Base-by-base conservation (phyloP, 2,329 filamentous ascomycete genomes). In the Paraphaeosphaeria minitans region DNA sequence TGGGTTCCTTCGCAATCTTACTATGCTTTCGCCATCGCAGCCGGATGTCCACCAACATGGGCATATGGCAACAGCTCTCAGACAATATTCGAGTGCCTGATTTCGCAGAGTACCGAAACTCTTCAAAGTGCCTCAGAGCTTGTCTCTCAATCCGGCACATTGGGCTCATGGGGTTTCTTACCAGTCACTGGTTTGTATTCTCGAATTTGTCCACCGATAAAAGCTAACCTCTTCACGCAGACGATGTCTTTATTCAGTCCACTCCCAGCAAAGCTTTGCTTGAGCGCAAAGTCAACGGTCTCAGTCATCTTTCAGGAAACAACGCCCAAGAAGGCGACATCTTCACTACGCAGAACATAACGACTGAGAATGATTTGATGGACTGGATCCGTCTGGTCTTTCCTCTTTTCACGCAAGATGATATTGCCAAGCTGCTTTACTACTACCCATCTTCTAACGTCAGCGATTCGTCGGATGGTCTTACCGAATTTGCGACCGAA, bases 241-340 rank as follows among this genome's bases (percentile, higher is more conserved):
- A 82, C 56, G 77, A 75, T 19, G 59, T 65, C 1, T 75, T 79
- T 54, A 65, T 81, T 19, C 75, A 73, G 55, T 68, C 75, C 4
- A 61, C 72, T 1, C 79, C 79, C 4, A 78, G 74, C 47, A 64
- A 70, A 53, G 77, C 80, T 43, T 67, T 82, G 2, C 53, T 70
- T 0, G 55, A 69, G 1, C 71, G 73, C 24, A 66, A 72, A 50
- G 65, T 80, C 2, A 82, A 80, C 46, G 79, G 79, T 2, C 56
- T 67, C 2, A 72, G 75, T 24, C 68, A 77, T 8, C 62, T 82
- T 7, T 55, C 60, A 7, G 63, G 66, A 58, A 82, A 83, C 66
- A 84, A 82, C 57, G 81, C 82, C 3, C 80, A 85, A 62, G 84
- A 86, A 74, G 83, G 80, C 3, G 66, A 74, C 9, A 58, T 61